phyloP scores from a whole-genome alignment of 768 basidiomycete species.

The Boletus rubescentipes region DNA sequence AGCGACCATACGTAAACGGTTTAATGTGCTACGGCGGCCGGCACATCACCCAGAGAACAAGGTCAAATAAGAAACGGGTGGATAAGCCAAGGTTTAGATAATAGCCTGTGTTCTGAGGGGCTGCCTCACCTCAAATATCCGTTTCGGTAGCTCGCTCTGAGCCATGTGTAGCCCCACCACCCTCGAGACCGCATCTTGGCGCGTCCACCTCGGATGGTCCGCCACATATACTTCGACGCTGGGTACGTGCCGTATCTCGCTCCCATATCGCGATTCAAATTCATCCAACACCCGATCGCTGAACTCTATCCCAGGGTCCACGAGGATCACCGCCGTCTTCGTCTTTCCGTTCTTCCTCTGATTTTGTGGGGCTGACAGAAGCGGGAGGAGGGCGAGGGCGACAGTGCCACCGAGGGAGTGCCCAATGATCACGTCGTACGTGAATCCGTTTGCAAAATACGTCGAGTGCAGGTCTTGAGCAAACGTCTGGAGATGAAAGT shows the following conservation, averaged over 20 bases:
- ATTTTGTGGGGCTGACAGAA: slow-evolving; percentile 1
- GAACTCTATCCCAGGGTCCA: slow-evolving; percentile 15
- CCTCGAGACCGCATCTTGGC: slow-evolving; percentile 11
- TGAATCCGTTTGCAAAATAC: slow-evolving; percentile 12
- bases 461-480: slow-evolving; percentile 14
- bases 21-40: no score
- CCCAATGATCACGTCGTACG: slow-evolving; percentile 19
- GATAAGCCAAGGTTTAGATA: no score
- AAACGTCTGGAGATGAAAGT: slow-evolving; percentile 13
- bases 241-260: neutral
- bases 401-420: slow-evolving; percentile 16
- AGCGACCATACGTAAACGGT: neutral
- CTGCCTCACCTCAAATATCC: no score
- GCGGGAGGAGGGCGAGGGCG: slow-evolving; percentile 8
- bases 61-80: no score
- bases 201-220: slow-evolving; percentile 17
- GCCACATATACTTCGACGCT: slow-evolving; percentile 1
- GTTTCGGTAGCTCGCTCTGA: neutral
- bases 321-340: slow-evolving; percentile 9
- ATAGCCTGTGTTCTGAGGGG: no score
- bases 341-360: neutral
- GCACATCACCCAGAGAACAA: no score
- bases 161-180: slow-evolving; percentile 10
- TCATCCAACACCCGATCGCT: neutral
- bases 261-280: neutral